phyloP scores from a whole-genome alignment of 768 basidiomycete species.

The Filobasidium wieringae region DNA sequence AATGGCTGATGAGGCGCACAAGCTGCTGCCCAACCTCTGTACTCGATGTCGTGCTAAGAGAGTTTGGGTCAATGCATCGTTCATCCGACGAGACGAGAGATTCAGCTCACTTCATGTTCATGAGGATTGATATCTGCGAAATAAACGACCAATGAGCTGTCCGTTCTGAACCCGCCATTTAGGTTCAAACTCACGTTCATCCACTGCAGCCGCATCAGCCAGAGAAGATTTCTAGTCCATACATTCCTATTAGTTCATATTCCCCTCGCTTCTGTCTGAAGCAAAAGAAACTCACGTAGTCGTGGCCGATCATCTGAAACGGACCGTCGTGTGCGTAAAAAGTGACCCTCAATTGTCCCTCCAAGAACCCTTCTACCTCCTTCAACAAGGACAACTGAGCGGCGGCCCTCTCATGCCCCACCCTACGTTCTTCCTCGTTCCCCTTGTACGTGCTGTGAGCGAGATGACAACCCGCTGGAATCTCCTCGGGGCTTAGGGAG shows the following conservation, averaged over 20 bases:
- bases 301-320: constrained; percentile 33
- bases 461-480: background rate
- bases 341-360: constrained; percentile 23
- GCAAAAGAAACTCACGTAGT: constrained; percentile 25
- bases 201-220: constrained; percentile 27
- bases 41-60: constrained; percentile 25
- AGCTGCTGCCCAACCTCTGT: constrained; percentile 34
- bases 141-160: constrained; percentile 3
- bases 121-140: constrained; percentile 22
- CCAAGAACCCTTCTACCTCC: constrained; percentile 22
- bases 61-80: background rate
- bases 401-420: constrained; percentile 23
- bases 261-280: background rate
- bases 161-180: background rate
- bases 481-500: background rate
- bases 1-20: constrained; percentile 35
- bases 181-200: constrained; percentile 23
- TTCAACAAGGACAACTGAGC: constrained; percentile 27
- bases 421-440: constrained; percentile 17
- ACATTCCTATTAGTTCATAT: no score
- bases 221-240: constrained; percentile 24
- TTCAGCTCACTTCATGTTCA: constrained; percentile 26
- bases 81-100: background rate
- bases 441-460: constrained; percentile 19
- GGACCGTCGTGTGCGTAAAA: constrained; percentile 35